Base-by-base conservation (phyloP, 441 rosid genomes). In the Populus tomentosa region DNA sequence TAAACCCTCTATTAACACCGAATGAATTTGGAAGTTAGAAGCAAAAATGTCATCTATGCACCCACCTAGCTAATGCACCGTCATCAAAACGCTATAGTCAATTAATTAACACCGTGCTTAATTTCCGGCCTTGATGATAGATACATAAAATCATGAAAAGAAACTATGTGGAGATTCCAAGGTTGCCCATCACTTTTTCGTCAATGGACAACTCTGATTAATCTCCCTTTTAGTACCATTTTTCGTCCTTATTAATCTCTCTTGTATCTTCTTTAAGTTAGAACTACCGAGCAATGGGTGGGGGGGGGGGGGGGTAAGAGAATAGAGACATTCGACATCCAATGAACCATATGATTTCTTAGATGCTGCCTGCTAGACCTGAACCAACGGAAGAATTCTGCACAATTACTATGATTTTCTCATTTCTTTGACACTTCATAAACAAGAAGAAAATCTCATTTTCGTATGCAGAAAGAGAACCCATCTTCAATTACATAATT, bases 381-480 rank as follows among this genome's bases (percentile, higher is more conserved):
- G 35, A 32, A 32, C 6, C 6, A 32, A 32, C 0, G 35, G 36
- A 23, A 62, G 26, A 64, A 71, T 23, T 78, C 35, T 69, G 24
- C 21, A 56, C 63, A 23, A 68, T 66, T 78, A 72, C 61, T 76
- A 77, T 65, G 26, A n/a, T n/a, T n/a, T n/a, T n/a, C n/a, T n/a
- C n/a, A n/a, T n/a, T n/a, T n/a, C n/a, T n/a, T n/a, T n/a, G n/a
- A 73, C 35, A 81, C 38, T 71, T 81, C 79, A 81, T 70, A 70
- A 84, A 75, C 67, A 80, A 77, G 66, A 66, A 81, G 81, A 77
- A 81, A 40, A 65, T 74, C 66, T 65, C 67, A 76, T 67, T 67
- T 73, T 82, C 80, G 81, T 71, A 73, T 70, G 87, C 70, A 81
- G 81, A 72, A 85, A 80, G 82, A 76, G 82, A 80, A 69, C 64